These are phyloP conservation scores for Senecio squalidus DNA, from an alignment of 140 eudicot species.

Conservation along the genomic window DNA sequence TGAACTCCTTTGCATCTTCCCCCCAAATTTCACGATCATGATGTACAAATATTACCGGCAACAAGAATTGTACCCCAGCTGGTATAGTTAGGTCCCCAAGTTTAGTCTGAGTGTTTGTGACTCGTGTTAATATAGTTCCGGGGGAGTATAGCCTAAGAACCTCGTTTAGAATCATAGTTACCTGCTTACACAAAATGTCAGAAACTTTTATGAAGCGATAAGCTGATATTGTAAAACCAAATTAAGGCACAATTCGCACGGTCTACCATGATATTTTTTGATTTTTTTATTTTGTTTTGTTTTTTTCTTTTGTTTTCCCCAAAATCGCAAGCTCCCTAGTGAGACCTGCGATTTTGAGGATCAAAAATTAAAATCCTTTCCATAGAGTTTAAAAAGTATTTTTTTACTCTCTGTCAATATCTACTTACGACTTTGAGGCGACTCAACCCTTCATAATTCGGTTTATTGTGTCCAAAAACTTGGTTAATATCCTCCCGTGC, in stretches of 20 bases:
- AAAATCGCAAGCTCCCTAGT: no score
- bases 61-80: slow-evolving; percentile 38
- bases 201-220: not conserved
- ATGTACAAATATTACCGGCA: slow-evolving; percentile 46
- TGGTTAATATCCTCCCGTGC: slow-evolving; percentile 56
- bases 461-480: slow-evolving; percentile 42
- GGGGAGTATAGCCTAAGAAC: slow-evolving; percentile 66
- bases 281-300: no score
- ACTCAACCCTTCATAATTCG: slow-evolving; percentile 45
- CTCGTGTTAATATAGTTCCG: slow-evolving; percentile 26
- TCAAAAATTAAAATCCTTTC: no score
- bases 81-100: slow-evolving; percentile 49
- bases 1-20: slow-evolving; percentile 45
- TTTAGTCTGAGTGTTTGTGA: slow-evolving; percentile 28
- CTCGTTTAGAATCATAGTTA: slow-evolving; percentile 64
- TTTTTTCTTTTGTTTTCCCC: no score
- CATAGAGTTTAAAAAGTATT: not conserved
- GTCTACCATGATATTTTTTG: no score
- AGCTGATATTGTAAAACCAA: no score
- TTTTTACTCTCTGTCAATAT: not conserved
- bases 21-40: slow-evolving; percentile 69
- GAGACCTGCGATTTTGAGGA: no score
- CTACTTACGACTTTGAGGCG: slow-evolving; percentile 61
- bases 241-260: no score
- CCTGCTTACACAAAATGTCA: slow-evolving; percentile 24